Base-by-base conservation (phyloP, 352 stramenopile species). In the Pythium chondricola region DNA sequence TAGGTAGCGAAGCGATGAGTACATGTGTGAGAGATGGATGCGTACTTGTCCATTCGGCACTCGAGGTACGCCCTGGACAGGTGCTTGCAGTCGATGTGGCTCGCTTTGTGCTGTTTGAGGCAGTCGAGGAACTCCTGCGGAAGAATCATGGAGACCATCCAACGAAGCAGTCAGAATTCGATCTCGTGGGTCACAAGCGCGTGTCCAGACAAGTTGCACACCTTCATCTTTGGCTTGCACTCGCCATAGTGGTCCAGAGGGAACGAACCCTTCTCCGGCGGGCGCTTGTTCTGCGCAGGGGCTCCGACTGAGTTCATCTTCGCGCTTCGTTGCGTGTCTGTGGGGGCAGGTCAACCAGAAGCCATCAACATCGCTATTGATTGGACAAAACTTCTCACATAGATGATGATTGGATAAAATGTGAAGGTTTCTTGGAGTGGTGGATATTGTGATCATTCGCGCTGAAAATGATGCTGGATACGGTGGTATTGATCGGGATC, bases 211-310 rank as follows among this genome's bases (percentile, higher is more conserved):
- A 38, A 29, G 20, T 36, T 27, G 69, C 55, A 31, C 22, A 84
- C 76, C 62, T 91, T 81, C 83, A 95, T 96, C 9, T 69, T 67
- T 3, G 77, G 65, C 57, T 93, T 95, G 75, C 86, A 96, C 58
- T 95, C 86, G 51, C 82, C 80, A 30, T 93, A 86, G 63, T 96
- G 86, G 58, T 96, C 86, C 38, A 96, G 67, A 25, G 86, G 86
- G 69, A 96, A 96, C 40, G 82, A 88, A 14, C 86, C 86, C 58
- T 95, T 95, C 77, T 95, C 82, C 26, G 86, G 86, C 49, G 86
- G 82, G 31, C 72, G 71, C 65, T 85, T 85, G 53, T 56, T 68
- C 58, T 85, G 73, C 63, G 74, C 65, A 26, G 81, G 81, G 8
- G 81, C 81, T 35, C 80, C 63, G 26, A 85, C 68, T 36, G 81